These are phyloP conservation scores for Cynara cardunculus DNA, from an alignment of 129 eudicot genomes.

Conservation along the genomic window DNA sequence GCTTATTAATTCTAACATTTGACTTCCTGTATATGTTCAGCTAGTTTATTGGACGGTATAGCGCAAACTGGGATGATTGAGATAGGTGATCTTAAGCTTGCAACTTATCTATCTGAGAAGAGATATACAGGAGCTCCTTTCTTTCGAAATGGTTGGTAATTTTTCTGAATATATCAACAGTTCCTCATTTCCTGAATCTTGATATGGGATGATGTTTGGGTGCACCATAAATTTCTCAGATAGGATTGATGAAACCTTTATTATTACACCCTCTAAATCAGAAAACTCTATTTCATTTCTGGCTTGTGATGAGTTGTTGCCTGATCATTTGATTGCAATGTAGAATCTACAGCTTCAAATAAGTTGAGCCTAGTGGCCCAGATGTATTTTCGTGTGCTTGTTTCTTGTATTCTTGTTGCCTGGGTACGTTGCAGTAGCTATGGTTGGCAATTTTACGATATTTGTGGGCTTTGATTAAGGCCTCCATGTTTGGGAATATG, in stretches of 20 bases:
- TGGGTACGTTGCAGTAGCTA: not conserved
- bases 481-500: too few relatives aligned
- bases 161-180: not conserved
- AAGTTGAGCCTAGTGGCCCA: too few relatives aligned
- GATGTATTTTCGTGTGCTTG: not conserved
- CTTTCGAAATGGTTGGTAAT: constrained; percentile 72
- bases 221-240: not conserved
- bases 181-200: not conserved
- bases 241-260: not conserved
- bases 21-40: constrained; percentile 35
- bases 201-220: not conserved
- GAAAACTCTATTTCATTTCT: not conserved
- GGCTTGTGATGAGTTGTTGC: not conserved
- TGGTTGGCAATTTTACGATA: too few relatives aligned
- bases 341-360: not conserved
- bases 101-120: constrained; percentile 71
- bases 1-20: not conserved
- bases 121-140: constrained; percentile 70
- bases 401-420: not conserved
- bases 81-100: constrained; percentile 69
- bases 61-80: constrained; percentile 75
- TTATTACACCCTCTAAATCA: not conserved
- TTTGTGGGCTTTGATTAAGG: too few relatives aligned
- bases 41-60: constrained; percentile 60
- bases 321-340: not conserved